A percentile compares a stretch with the other conserved stretches of the same genome.
Evolutionary conservation across 768 basidiomycete genomes (phyloP).

Genomic region (Pisolithus marmoratus): DNA sequence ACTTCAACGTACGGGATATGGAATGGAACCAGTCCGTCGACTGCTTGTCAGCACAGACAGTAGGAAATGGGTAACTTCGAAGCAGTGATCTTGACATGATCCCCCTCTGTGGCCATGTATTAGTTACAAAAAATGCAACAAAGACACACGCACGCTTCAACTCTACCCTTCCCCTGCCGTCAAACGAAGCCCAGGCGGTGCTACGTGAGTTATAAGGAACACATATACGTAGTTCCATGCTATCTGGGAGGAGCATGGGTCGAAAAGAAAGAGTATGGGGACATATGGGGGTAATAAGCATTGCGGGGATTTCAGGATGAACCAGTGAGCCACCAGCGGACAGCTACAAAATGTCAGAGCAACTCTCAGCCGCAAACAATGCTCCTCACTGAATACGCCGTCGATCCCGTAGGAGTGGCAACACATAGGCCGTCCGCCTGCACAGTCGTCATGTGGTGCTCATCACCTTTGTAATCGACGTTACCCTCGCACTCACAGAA

Average conservation of each 20-base stretch:
- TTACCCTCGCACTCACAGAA: constrained; percentile 2
- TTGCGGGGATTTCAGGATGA: constrained; percentile 95
- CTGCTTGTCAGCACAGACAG: constrained; percentile 95
- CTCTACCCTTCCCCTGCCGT: constrained; percentile 94
- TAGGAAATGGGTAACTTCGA: constrained; percentile 98
- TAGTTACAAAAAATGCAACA: neutral
- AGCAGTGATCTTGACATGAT: constrained; percentile 97
- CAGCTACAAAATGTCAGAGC: constrained; percentile 37
- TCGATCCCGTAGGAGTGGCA: constrained; percentile 95
- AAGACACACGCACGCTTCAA: constrained; percentile 68
- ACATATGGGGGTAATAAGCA: constrained; percentile 96
- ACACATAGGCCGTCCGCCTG: constrained; percentile 96
- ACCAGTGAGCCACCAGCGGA: constrained; percentile 98
- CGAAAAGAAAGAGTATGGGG: constrained; percentile 98
- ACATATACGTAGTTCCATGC: constrained; percentile 96
- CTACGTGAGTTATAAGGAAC: constrained; percentile 99
- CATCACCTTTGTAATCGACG: constrained; percentile 63
- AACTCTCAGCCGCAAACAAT: constrained; percentile 2
- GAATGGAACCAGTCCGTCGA: constrained; percentile 99
- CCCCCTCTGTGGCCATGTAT: constrained; percentile 66
- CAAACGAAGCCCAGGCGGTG: constrained; percentile 98
- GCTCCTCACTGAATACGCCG: constrained; percentile 85
- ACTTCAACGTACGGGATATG: constrained; percentile 93
- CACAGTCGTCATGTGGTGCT: constrained; percentile 98
- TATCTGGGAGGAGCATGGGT: constrained; percentile 97